phyloP scores from a whole-genome alignment of 371 early-diverging fungal genomes.

The Rhizopus delemar region DNA sequence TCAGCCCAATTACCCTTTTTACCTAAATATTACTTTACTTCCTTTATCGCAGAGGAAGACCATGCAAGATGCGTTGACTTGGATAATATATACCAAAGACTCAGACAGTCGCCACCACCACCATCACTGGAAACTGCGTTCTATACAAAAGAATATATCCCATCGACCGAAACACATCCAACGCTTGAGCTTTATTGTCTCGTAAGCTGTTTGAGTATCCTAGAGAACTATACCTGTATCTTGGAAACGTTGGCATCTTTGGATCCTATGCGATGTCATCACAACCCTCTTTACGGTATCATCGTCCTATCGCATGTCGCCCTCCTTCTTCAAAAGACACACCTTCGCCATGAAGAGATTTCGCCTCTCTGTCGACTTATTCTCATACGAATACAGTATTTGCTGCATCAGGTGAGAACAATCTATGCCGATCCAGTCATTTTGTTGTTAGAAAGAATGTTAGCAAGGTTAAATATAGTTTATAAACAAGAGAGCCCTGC shows the following conservation, averaged over 20 bases:
- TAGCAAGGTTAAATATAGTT: conserved; percentile 15
- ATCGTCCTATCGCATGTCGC: conserved; percentile 30
- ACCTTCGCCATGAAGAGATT: conserved; percentile 23
- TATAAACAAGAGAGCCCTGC: conserved; percentile 12
- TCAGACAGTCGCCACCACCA: neutral
- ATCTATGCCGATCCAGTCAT: conserved; percentile 31
- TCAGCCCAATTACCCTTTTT: conserved; percentile 39
- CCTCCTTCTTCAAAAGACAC: conserved; percentile 26
- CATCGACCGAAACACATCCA: conserved; percentile 11
- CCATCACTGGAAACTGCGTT: neutral
- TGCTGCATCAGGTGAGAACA: conserved; percentile 26
- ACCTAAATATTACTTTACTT: conserved; percentile 30
- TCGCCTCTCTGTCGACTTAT: conserved; percentile 34
- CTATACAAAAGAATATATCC: neutral
- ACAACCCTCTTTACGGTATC: conserved; percentile 39
- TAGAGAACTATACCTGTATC: conserved; percentile 36
- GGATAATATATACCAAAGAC: conserved; percentile 32
- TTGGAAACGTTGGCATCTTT: conserved; percentile 32
- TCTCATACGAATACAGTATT: conserved; percentile 28
- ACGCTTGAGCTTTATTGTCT: conserved; percentile 30
- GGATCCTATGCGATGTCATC: conserved; percentile 40
- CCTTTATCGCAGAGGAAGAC: conserved; percentile 25
- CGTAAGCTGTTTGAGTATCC: conserved; percentile 24
- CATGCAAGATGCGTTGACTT: conserved; percentile 18
- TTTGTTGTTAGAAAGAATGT: conserved; percentile 33